phyloP scores from a whole-genome alignment of 495 filamentous ascomycete genomes.

The Talaromyces trachyspermus region DNA sequence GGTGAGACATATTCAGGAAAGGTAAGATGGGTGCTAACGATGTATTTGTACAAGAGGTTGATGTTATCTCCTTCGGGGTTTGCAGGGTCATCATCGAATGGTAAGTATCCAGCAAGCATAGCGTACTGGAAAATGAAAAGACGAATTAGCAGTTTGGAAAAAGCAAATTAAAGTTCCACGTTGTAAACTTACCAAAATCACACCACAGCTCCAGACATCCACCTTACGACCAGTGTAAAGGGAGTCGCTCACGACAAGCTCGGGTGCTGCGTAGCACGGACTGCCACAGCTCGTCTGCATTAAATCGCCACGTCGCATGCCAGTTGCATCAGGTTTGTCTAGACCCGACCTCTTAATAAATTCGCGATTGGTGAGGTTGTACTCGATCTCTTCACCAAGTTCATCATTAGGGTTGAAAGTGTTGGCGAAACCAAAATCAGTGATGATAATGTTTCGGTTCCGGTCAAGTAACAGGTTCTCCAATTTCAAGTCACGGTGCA shows the following conservation, averaged over 20 bases:
- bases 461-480: slow-evolving; percentile 94
- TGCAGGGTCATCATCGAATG: slow-evolving; percentile 96
- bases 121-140: slow-evolving; percentile 61
- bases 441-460: slow-evolving; percentile 98
- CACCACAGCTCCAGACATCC: slow-evolving; percentile 98
- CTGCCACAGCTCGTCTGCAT: slow-evolving; percentile 55
- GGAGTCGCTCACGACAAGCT: slow-evolving; percentile 95
- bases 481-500: slow-evolving; percentile 94
- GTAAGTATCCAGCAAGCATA: slow-evolving; percentile 97
- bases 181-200: slow-evolving; percentile 91
- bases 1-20: slow-evolving; percentile 99
- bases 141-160: background rate
- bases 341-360: slow-evolving; percentile 73
- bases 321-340: slow-evolving; percentile 75
- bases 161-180: background rate
- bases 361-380: slow-evolving; percentile 75
- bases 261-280: slow-evolving; percentile 89
- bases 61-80: slow-evolving; percentile 99
- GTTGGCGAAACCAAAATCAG: slow-evolving; percentile 98
- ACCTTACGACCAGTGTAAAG: slow-evolving; percentile 96
- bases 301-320: slow-evolving; percentile 63
- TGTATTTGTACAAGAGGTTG: slow-evolving; percentile 98
- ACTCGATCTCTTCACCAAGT: slow-evolving; percentile 81
- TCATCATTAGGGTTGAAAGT: slow-evolving; percentile 89
- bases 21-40: slow-evolving; percentile 91